Evolutionary conservation across 2,329 filamentous ascomycete genomes (phyloP).

Genomic region (Nemania sp.): DNA sequence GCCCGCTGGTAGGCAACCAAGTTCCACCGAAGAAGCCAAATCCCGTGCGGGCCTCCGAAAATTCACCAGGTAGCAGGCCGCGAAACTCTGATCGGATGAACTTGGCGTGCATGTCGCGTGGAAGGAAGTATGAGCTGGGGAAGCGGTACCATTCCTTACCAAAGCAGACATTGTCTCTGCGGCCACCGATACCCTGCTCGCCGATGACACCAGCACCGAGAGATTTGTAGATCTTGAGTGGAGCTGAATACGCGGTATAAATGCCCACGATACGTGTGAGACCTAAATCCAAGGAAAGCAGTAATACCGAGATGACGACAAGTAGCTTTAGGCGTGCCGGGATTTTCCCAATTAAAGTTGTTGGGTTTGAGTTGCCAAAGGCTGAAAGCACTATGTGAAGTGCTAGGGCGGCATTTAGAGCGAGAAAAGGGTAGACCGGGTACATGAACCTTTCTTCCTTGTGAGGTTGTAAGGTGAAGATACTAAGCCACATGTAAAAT

Average conservation of each 20-base stretch:
- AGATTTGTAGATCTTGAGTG: slow-evolving; percentile 76
- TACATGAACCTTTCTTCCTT: slow-evolving; percentile 99
- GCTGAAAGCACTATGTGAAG: slow-evolving; percentile 83
- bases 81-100: slow-evolving; percentile 92
- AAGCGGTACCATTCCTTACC: slow-evolving; percentile 99
- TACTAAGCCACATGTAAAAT: slow-evolving; percentile 93
- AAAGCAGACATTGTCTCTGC: slow-evolving; percentile 82
- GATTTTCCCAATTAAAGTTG: slow-evolving; percentile 75
- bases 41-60: slow-evolving; percentile 76
- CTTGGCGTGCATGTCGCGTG: slow-evolving; percentile 83
- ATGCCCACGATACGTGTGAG: slow-evolving; percentile 80
- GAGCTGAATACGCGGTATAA: slow-evolving; percentile 85
- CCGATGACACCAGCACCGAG: slow-evolving; percentile 67
- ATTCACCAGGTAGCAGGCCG: slow-evolving; percentile 90
- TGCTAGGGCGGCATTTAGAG: slow-evolving; percentile 86
- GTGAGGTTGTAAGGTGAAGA: slow-evolving; percentile 93
- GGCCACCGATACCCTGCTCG: slow-evolving; percentile 62
- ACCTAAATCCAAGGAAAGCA: slow-evolving; percentile 74
- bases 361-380: slow-evolving; percentile 77
- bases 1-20: slow-evolving; percentile 81
- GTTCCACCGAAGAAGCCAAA: slow-evolving; percentile 85
- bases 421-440: slow-evolving; percentile 90
- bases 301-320: slow-evolving; percentile 68
- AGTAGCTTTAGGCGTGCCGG: slow-evolving; percentile 80
- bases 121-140: slow-evolving; percentile 91